Percentiles rank a stretch among this genome's conserved stretches.
These are phyloP conservation scores for Cudoniella acicularis DNA, from an alignment of 495 filamentous ascomycete genomes.

Conservation along the genomic window DNA sequence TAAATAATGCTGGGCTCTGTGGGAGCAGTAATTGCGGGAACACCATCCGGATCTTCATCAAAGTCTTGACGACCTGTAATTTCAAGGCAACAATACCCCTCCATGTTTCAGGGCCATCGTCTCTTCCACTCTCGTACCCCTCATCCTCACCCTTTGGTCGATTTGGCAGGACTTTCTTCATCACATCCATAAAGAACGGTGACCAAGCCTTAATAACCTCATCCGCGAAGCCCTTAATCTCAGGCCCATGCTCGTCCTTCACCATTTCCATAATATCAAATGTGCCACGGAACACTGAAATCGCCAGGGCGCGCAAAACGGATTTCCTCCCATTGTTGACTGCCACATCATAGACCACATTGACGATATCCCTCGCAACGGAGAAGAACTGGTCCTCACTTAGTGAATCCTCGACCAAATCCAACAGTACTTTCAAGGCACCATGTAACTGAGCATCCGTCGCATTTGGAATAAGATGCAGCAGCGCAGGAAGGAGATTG, in stretches of 20 bases:
- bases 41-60: constrained; percentile 82
- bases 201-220: constrained; percentile 78
- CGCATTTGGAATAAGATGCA: constrained; percentile 70
- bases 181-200: constrained; percentile 73
- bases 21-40: constrained; percentile 79
- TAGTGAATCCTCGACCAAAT: constrained; percentile 88
- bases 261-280: constrained; percentile 96
- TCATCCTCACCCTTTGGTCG: constrained; percentile 31
- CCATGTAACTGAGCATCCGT: constrained; percentile 79
- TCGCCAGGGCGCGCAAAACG: constrained; percentile 73
- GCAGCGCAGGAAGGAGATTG: constrained; percentile 71
- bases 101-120: constrained; percentile 50
- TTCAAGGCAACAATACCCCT: constrained; percentile 82
- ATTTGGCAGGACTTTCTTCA: constrained; percentile 68
- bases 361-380: constrained; percentile 78
- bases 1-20: constrained; percentile 76
- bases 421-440: constrained; percentile 78
- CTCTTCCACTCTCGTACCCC: constrained; percentile 24
- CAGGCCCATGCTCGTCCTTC: constrained; percentile 80
- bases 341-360: constrained; percentile 76
- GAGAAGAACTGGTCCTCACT: constrained; percentile 92
- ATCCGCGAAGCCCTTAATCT: constrained; percentile 84
- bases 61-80: constrained; percentile 84
- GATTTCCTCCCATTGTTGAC: constrained; percentile 68
- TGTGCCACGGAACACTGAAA: constrained; percentile 82